phyloP scores from a whole-genome alignment of 768 basidiomycete species.

The Podaxis sp. region DNA sequence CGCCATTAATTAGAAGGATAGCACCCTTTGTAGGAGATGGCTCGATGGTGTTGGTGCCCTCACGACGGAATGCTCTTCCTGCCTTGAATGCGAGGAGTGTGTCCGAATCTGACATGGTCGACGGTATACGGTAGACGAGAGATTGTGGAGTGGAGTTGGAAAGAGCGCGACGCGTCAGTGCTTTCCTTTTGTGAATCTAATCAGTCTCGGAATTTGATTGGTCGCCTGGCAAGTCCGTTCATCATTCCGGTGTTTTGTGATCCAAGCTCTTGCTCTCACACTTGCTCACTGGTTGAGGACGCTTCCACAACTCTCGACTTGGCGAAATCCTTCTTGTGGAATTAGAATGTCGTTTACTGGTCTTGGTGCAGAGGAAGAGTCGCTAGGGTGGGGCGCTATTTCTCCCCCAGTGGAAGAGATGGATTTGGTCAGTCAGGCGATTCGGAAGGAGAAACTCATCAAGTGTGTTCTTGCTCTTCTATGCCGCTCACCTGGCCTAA shows the following conservation, averaged over 20 bases:
- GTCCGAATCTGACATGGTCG: constrained; percentile 31
- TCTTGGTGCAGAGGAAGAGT: constrained; percentile 36
- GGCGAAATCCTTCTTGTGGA: neutral
- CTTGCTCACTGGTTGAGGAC: neutral
- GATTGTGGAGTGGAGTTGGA: constrained; percentile 11
- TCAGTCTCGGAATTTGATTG: constrained; percentile 23
- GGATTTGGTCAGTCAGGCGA: constrained; percentile 60
- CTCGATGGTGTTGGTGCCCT: constrained; percentile 66
- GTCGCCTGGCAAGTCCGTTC: constrained; percentile 5
- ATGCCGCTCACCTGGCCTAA: neutral
- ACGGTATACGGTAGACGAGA: constrained; percentile 8
- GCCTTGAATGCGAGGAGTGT: constrained; percentile 61
- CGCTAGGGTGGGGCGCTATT: constrained; percentile 49
- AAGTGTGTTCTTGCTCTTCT: constrained; percentile 47
- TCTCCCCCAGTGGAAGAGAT: constrained; percentile 53
- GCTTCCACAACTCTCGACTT: neutral
- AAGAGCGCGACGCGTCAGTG: constrained; percentile 44
- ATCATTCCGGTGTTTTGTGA: neutral
- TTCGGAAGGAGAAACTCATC: constrained; percentile 74
- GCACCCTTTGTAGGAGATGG: constrained; percentile 71
- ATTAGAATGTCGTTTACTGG: constrained; percentile 45
- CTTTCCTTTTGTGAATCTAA: constrained; percentile 26
- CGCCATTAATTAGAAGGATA: constrained; percentile 62
- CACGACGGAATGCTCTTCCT: constrained; percentile 71
- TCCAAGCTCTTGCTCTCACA: neutral